Evolutionary conservation across 1,284 basidiomycete genomes (phyloP), one percentile per base, ranked within the genome.

Genomic region (Moesziomyces antarcticus): DNA sequence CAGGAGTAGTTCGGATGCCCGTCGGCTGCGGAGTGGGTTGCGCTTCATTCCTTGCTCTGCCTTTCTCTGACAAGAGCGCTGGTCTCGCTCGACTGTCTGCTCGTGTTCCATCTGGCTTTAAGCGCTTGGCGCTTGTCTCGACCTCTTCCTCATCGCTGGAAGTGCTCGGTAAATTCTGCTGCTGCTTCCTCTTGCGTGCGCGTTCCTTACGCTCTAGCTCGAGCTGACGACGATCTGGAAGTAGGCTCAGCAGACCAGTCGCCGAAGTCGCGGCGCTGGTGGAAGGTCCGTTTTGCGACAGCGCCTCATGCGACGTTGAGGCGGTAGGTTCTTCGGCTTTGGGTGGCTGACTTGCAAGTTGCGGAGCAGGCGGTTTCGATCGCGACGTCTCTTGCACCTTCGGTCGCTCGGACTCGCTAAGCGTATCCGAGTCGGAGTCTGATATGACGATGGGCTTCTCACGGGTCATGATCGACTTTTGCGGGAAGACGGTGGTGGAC

Each of bases 191-290:
- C 44, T 75, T 73, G 10, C 62, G 56, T 8, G 56, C 73, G 10
- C 81, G 57, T 20, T 74, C 64, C 25, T 67, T 65, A 5, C 81
- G 41, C 54, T 80, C 81, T 3, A 50, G 49, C 53, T 82, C 81
- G 7, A 82, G 56, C 54, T 79, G 73, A 3, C 44, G 40, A 16
- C 81, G 70, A 47, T 82, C 71, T 0, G 79, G 74, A 0, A 81
- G 33, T 14, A 78, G 54, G 1, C 37, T 43, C 0, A 63, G 52
- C 5, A 63, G 44, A 7, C 59, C 49, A 16, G 42, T 7, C n/a
- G 53, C 27, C 0, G 65, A 42, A 3, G 54, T 3, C 3, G 48
- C 40, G 8, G 45, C 54, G 9, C 47, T 18, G 11, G 53, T 1
- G 11, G 53, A 22, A 1, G 30, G 20, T 14, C 14, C 33, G 14